Conservation (phyloP, 805 yeast genomes). For the Kurtzmaniella cleridarum region DNA sequence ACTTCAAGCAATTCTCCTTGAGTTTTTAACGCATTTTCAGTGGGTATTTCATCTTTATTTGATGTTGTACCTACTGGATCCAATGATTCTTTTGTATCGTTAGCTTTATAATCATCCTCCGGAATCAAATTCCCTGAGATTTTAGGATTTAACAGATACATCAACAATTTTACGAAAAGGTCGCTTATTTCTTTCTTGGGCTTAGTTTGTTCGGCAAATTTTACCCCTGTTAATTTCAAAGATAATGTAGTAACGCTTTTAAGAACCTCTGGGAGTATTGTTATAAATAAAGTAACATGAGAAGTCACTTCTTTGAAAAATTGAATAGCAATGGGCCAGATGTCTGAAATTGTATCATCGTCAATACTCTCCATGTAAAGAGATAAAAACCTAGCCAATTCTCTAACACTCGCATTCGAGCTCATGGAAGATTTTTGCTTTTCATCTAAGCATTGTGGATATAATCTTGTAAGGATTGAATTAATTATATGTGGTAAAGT, state of each 20-base stretch:
- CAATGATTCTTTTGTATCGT: constrained; percentile 5
- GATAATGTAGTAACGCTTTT: constrained; percentile 48
- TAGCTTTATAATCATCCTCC: neutral
- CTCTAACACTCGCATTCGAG: constrained; percentile 39
- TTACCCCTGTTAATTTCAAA: constrained; percentile 50
- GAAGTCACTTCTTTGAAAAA: constrained; percentile 58
- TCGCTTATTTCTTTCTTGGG: constrained; percentile 52
- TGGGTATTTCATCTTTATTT: constrained; percentile 2
- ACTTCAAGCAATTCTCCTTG: constrained; percentile 43
- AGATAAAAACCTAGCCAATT: constrained; percentile 49
- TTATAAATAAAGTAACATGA: constrained; percentile 42
- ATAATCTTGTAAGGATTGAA: constrained; percentile 45
- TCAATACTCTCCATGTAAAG: constrained; percentile 63
- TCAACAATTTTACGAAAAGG: constrained; percentile 26
- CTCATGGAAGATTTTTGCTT: constrained; percentile 42
- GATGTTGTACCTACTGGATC: constrained; percentile 4
- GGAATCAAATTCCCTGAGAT: neutral
- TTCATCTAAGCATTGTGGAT: constrained; percentile 25
- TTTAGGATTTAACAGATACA: constrained; percentile 3
- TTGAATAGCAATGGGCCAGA: constrained; percentile 53
- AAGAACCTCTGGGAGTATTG: constrained; percentile 48
- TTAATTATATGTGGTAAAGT: constrained; percentile 66
- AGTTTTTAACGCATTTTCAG: constrained; percentile 10
- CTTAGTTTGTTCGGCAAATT: constrained; percentile 57
- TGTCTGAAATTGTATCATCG: constrained; percentile 72